Evolutionary conservation across 495 filamentous ascomycete genomes (phyloP), one percentile per base, ranked within the genome.

Genomic region (Oidiodendron maius): DNA sequence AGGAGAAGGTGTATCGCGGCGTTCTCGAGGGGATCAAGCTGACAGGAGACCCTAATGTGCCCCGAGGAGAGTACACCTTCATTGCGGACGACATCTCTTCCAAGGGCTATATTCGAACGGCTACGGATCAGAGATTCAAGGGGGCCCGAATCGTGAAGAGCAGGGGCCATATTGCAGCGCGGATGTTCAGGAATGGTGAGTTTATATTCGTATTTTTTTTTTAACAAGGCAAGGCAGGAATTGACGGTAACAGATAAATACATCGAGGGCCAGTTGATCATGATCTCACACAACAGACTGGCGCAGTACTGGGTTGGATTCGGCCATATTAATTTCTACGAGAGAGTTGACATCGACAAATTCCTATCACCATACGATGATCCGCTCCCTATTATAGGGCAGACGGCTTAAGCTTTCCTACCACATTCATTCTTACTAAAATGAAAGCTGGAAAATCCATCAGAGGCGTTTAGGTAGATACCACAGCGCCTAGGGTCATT

Each of bases 31-130:
- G 83, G 0, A 78, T 96, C 60, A 97, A 97, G 60, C 67, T 97
- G 25, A 97, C 91, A 0, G 91, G 91, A 2, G 91, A 97, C 55
- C 76, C 80, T 0, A 93, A 96, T 54, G 80, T 97, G 17, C 91
- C 90, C 4, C 75, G 90, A 32, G 91, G 91, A 13, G 83, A 95
- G 58, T 77, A 78, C 50, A 86, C 87, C 0, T 96, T 91, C 60
- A 67, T 84, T 4, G 82, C 82, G 0, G 76, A 87, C 17, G 87
- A 96, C 57, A 80, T 95, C 23, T 82, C 86, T 0, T 65, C 72
- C 0, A 63, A 50, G 2, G 89, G 86, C 8, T 70, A 70, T 37
- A 50, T 74, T 17, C 49, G 63, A 11, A 70, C 78, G n/a, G 80
- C 78, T 6, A 65, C 76, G 16, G 83, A 91, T 48, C 65, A 75